Conservation (phyloP, 148 eudicot species). For the Rhododendron kiyosumense region DNA sequence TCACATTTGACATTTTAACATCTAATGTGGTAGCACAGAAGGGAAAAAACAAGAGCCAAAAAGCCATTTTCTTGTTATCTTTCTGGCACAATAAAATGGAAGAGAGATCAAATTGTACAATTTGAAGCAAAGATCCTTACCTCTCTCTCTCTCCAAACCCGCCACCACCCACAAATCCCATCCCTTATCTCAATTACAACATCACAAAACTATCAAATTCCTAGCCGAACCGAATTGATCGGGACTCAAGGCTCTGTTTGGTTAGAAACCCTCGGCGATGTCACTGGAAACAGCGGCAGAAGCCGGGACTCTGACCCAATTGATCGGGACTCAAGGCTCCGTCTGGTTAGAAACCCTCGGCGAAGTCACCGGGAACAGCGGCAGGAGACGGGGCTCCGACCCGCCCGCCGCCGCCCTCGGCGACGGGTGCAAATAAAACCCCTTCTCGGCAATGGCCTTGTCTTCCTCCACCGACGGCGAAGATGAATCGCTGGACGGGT, state of each 20-base stretch:
- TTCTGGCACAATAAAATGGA: not conserved
- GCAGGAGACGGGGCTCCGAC: constrained; percentile 47
- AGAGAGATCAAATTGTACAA: constrained; percentile 6
- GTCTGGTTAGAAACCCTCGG: constrained; percentile 38
- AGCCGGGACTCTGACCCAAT: constrained; percentile 41
- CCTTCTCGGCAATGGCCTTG: constrained; percentile 70
- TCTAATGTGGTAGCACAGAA: not conserved
- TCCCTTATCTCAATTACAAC: constrained; percentile 1
- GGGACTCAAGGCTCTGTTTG: not conserved
- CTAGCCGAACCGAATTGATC: not conserved
- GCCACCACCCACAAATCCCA: not conserved
- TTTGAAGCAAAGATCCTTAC: not conserved
- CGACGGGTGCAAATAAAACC: constrained; percentile 69
- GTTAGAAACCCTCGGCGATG: constrained; percentile 34
- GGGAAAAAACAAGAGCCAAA: not conserved
- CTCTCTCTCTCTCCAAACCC: not conserved
- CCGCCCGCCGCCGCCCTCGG: constrained; percentile 42
- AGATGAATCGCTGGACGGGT: constrained; percentile 40
- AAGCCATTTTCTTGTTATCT: not conserved
- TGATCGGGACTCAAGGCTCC: not conserved
- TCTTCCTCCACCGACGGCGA: constrained; percentile 50
- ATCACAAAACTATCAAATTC: not conserved
- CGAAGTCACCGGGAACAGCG: constrained; percentile 68
- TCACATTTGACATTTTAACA: not conserved
- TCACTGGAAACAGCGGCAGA: constrained; percentile 60